Evolutionary conservation across 192 early-diverging fungal genomes (phyloP).

Genomic region (Coemansia sp.): DNA sequence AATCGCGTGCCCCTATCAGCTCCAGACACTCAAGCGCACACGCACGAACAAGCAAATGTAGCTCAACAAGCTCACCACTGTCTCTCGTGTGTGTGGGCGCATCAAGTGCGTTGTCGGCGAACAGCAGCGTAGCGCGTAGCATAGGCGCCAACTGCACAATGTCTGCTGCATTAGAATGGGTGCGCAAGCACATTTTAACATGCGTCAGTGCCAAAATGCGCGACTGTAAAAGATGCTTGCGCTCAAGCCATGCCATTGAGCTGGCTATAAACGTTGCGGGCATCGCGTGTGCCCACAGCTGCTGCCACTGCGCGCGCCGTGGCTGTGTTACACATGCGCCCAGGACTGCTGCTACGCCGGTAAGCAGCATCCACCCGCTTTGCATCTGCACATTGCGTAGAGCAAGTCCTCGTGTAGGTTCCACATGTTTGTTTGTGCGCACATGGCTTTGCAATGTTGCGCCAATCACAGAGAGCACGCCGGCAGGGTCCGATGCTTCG

Average conservation of each 20-base stretch:
- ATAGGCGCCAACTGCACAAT: conserved; percentile 3
- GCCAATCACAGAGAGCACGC: conserved; percentile 5
- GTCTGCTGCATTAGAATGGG: background rate
- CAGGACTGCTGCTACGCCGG: conserved; percentile 17
- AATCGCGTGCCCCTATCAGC: background rate
- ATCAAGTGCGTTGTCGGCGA: conserved; percentile 52
- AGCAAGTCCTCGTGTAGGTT: background rate
- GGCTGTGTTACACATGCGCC: conserved; percentile 3
- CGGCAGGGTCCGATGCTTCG: background rate
- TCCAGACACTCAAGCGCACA: conserved; percentile 29
- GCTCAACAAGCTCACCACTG: conserved; percentile 8
- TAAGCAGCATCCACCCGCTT: conserved; percentile 37
- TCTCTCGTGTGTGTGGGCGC: conserved; percentile 23
- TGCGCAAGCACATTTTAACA: background rate
- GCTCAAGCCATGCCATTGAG: conserved; percentile 25
- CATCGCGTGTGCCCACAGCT: conserved; percentile 32
- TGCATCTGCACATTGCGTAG: conserved; percentile 29
- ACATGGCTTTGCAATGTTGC: background rate
- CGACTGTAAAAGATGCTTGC: conserved; percentile 28
- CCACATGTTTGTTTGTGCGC: background rate
- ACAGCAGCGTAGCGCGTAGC: conserved; percentile 29
- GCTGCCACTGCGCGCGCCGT: conserved; percentile 23
- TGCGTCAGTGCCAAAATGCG: conserved; percentile 31
- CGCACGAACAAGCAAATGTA: conserved; percentile 28
- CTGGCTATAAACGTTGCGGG: conserved; percentile 37